Evolutionary conservation across 2,329 filamentous ascomycete genomes (phyloP).

Genomic region (Beauveria bassiana): DNA sequence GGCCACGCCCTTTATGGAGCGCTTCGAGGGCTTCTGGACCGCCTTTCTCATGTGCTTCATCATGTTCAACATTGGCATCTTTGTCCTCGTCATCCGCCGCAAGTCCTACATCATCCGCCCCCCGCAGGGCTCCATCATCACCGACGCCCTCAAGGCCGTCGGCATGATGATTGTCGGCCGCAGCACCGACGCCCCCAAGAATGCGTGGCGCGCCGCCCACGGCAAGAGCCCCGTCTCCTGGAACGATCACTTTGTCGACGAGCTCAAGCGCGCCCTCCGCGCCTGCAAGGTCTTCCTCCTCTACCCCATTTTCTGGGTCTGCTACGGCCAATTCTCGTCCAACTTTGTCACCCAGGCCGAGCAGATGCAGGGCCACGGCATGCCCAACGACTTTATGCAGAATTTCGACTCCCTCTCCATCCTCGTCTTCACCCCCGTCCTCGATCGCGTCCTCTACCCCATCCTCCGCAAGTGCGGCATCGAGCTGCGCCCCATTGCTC

Average conservation of each 20-base stretch:
- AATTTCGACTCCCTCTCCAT: slow-evolving; percentile 62
- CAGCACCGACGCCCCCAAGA: slow-evolving; percentile 56
- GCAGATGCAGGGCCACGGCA: slow-evolving; percentile 51
- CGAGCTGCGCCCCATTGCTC: slow-evolving; percentile 56
- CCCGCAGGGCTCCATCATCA: slow-evolving; percentile 55
- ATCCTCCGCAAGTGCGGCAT: slow-evolving; percentile 48
- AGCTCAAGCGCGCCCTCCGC: slow-evolving; percentile 57
- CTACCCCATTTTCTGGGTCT: slow-evolving; percentile 60
- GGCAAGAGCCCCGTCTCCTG: slow-evolving; percentile 42
- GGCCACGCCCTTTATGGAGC: slow-evolving; percentile 61
- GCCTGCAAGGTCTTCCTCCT: slow-evolving; percentile 66
- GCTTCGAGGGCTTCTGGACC: slow-evolving; percentile 59
- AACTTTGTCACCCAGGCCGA: slow-evolving; percentile 58
- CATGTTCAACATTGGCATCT: slow-evolving; percentile 55
- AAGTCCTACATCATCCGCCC: slow-evolving; percentile 44
- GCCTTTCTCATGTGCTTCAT: slow-evolving; percentile 51
- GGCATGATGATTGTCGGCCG: slow-evolving; percentile 31
- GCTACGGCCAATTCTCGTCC: slow-evolving; percentile 59
- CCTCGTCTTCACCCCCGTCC: slow-evolving; percentile 58
- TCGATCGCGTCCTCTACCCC: slow-evolving; percentile 56
- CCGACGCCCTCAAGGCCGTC: slow-evolving; percentile 50
- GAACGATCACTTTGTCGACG: slow-evolving; percentile 65
- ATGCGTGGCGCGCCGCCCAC: slow-evolving; percentile 51
- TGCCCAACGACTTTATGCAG: slow-evolving; percentile 63
- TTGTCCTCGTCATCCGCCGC: slow-evolving; percentile 39